These are phyloP conservation scores for Athelia psychrophila DNA, from an alignment of 1,284 basidiomycete species.

Conservation along the genomic window DNA sequence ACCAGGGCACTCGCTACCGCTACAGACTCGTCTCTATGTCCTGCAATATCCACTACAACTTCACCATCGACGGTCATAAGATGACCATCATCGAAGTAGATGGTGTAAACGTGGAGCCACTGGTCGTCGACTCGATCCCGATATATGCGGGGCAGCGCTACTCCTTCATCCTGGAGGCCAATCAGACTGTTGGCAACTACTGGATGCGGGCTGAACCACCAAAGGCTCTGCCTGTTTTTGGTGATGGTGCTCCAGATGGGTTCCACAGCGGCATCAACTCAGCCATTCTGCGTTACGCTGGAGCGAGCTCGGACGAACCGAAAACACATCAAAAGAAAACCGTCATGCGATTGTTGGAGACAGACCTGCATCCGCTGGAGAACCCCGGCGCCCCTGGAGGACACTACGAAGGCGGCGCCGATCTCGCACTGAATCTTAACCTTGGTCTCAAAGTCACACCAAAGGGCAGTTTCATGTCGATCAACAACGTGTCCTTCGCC, in stretches of 20 bases:
- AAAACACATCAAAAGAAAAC: slow-evolving; percentile 5
- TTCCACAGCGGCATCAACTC: slow-evolving; percentile 23
- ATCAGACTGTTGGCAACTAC: slow-evolving; percentile 36
- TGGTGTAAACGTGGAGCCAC: slow-evolving; percentile 37
- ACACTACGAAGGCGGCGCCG: slow-evolving; percentile 24
- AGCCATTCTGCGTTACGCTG: slow-evolving; percentile 14
- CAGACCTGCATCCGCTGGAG: slow-evolving; percentile 28
- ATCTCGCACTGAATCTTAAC: slow-evolving; percentile 22
- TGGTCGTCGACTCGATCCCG: slow-evolving; percentile 35
- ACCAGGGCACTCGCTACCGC: slow-evolving; percentile 28
- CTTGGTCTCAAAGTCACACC: slow-evolving; percentile 11
- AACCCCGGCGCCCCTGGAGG: slow-evolving; percentile 30
- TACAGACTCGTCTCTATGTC: slow-evolving; percentile 25
- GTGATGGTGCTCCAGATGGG: neutral
- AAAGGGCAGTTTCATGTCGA: slow-evolving; percentile 7
- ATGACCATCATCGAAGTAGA: slow-evolving; percentile 52
- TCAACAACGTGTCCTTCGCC: slow-evolving; percentile 20
- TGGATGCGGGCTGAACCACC: slow-evolving; percentile 28
- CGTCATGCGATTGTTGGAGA: slow-evolving; percentile 24
- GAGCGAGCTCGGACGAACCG: slow-evolving; percentile 7
- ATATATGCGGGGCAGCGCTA: slow-evolving; percentile 30
- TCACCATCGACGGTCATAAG: slow-evolving; percentile 32
- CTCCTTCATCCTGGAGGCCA: slow-evolving; percentile 25
- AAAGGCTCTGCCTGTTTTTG: slow-evolving; percentile 9
- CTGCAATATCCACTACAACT: slow-evolving; percentile 25